phyloP scores from a whole-genome alignment of 2,329 filamentous ascomycete genomes.

The Fusarium domesticum region DNA sequence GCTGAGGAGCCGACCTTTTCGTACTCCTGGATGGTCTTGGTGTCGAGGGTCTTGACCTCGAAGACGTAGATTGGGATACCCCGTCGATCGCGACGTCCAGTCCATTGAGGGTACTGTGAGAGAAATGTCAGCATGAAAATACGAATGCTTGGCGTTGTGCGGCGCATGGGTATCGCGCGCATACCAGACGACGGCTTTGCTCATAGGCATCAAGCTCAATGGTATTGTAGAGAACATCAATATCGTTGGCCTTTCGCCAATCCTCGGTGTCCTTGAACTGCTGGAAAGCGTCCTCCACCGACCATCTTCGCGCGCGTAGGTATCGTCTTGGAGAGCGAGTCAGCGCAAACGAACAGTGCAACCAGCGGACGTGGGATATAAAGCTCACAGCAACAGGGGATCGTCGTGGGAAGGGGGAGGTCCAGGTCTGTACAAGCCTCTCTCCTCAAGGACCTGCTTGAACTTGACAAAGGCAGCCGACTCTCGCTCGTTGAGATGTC shows the following conservation, averaged over 20 bases:
- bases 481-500: conserved; percentile 70
- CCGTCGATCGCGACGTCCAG: conserved; percentile 81
- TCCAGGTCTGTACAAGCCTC: conserved; percentile 59
- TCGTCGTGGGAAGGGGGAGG: conserved; percentile 67
- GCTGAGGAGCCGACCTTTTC: conserved; percentile 61
- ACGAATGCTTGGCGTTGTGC: neutral
- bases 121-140: conserved; percentile 5
- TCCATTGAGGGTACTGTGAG: conserved; percentile 94
- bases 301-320: conserved; percentile 79
- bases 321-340: conserved; percentile 65
- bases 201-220: conserved; percentile 86
- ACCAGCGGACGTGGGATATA: conserved; percentile 1
- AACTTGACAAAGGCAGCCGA: conserved; percentile 66
- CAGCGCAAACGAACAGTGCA: conserved; percentile 10
- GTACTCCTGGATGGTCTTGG: conserved; percentile 76
- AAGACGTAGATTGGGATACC: conserved; percentile 92
- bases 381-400: conserved; percentile 63
- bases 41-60: conserved; percentile 79
- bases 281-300: conserved; percentile 69
- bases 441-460: conserved; percentile 64
- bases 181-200: conserved; percentile 70
- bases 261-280: conserved; percentile 89
- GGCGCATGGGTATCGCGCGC: conserved; percentile 3
- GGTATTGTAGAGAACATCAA: conserved; percentile 77
- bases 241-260: conserved; percentile 77